Evolutionary conservation across 225 moss, liverwort and hornwort genomes (phyloP), one percentile per base, ranked within the genome.

Genomic region (Rhytidiadelphus loreus): DNA sequence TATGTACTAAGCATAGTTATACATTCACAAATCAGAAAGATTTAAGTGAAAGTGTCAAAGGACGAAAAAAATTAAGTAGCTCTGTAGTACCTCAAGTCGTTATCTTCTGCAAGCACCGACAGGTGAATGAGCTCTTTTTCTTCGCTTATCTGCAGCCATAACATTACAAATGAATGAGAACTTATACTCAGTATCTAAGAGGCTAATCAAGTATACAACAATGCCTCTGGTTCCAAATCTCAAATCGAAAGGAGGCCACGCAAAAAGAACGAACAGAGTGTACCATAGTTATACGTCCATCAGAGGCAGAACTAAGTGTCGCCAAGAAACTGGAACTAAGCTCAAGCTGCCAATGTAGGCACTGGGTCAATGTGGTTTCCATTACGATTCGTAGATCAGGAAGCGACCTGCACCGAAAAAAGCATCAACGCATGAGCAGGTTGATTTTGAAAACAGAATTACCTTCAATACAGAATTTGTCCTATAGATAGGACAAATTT

Each of bases 291-390:
- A 97, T 90, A 70, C 93, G 94, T 84, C 96, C 97, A 81, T 88
- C 90, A 44, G 77, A 65, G 90, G 93, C 91, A 90, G 94, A 93
- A 86, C 92, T 88, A 65, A 96, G 83, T 50, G 94, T 95, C 78
- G 88, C 90, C 91, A 91, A 88, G 86, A 91, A 90, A 86, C 87
- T 84, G 85, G 77, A 73, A 82, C 87, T 95, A 59, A 88, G 93
- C 89, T 98, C 97, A 87, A 95, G 83, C 90, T 97, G 95, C 97
- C 97, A 96, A 81, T 89, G 90, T 70, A 97, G 71, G 85, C 96
- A 91, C 87, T 90, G 89, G 62, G 90, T 94, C 88, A 98, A 94
- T 68, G 98, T 95, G 74, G 95, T 92, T 90, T 93, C 92, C 90
- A 92, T 88, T 62, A 98, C 85, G n/a, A 93, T 90, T 87, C 91